Evolutionary conservation across 2,329 filamentous ascomycete genomes (phyloP).

Genomic region (Laburnicola sp.): DNA sequence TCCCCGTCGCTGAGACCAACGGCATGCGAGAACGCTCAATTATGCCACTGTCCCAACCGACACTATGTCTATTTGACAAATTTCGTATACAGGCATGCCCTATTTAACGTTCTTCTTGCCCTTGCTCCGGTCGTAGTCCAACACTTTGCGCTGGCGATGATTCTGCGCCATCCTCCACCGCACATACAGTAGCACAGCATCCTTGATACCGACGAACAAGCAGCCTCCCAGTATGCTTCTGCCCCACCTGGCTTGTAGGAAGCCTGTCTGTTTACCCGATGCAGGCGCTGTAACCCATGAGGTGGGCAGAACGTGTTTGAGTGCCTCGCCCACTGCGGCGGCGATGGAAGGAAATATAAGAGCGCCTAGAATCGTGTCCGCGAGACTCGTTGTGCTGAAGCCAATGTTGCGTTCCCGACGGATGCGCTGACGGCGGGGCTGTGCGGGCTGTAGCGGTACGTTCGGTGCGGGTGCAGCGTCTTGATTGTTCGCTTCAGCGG

Average conservation of each 20-base stretch:
- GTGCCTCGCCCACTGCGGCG: constrained; percentile 72
- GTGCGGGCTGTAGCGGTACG: constrained; percentile 26
- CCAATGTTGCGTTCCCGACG: constrained; percentile 54
- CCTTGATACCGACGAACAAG: constrained; percentile 82
- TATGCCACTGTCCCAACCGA: too few species aligned
- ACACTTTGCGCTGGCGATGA: constrained; percentile 50
- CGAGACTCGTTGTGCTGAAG: constrained; percentile 58
- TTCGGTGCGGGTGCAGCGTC: constrained; percentile 35
- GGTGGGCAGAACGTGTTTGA: constrained; percentile 69
- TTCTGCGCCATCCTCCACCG: constrained; percentile 55
- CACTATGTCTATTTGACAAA: neutral
- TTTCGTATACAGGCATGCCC: neutral
- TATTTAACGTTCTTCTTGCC: constrained; percentile 16
- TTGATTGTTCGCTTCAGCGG: constrained; percentile 16
- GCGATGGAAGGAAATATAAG: constrained; percentile 83
- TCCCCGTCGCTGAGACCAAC: too few species aligned
- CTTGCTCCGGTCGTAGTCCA: constrained; percentile 46
- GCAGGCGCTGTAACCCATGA: constrained; percentile 61
- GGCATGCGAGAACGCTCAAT: too few species aligned
- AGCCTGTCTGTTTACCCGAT: constrained; percentile 56
- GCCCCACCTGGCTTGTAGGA: constrained; percentile 85
- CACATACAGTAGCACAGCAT: constrained; percentile 64
- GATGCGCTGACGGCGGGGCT: constrained; percentile 29
- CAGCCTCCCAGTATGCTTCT: constrained; percentile 86
- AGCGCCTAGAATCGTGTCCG: constrained; percentile 66